Conservation (phyloP, 139 green algal genomes). For the Micractinium sp. region DNA sequence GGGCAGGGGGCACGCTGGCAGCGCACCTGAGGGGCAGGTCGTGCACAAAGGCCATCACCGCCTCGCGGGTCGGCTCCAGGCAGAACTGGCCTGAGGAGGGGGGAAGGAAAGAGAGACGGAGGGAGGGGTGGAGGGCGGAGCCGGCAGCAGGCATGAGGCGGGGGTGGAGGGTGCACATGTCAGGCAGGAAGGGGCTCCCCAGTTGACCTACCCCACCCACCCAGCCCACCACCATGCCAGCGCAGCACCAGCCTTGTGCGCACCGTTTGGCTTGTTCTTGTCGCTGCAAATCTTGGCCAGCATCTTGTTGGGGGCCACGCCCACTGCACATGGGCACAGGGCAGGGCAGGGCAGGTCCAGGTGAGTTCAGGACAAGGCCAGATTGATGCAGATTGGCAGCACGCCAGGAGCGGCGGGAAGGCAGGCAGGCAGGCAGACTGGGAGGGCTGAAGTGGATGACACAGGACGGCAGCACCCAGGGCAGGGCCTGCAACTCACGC, state of each 20-base stretch:
- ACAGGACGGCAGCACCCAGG: not conserved
- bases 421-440: not conserved
- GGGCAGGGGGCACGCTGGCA: not conserved
- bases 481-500: not conserved
- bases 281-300: constrained; percentile 89
- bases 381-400: not conserved
- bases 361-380: not conserved
- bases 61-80: constrained; percentile 50
- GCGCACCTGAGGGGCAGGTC: constrained; percentile 61
- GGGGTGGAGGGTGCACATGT: not conserved
- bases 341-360: not conserved
- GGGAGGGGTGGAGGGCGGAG: not conserved
- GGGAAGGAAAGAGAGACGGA: too few relatives aligned
- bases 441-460: not conserved
- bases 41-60: constrained; percentile 72
- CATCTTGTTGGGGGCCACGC: constrained; percentile 82
- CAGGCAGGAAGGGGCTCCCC: not conserved
- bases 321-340: constrained; percentile 38
- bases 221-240: not conserved
- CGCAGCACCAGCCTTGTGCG: constrained; percentile 30
- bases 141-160: not conserved
- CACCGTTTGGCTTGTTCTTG: constrained; percentile 90
- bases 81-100: constrained; percentile 42
- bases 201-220: not conserved
- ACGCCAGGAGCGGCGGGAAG: not conserved